Evolutionary conservation across 2,329 filamentous ascomycete genomes (phyloP), one percentile per base, ranked within the genome.

Genomic region (Bertia moriformis): DNA sequence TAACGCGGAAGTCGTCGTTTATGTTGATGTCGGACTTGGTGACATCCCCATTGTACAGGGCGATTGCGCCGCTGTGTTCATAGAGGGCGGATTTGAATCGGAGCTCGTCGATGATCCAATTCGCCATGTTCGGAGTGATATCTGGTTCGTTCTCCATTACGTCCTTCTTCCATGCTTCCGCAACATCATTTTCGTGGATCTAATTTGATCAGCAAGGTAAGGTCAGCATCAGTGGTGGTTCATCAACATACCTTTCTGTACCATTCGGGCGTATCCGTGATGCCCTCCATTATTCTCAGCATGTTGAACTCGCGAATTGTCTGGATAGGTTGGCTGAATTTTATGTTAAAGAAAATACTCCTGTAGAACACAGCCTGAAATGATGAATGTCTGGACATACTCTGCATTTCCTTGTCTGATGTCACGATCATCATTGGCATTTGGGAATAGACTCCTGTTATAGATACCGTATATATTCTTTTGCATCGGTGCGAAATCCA

Each of bases 401-500:
- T 35, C 32, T 13, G 15, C 15, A 18, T 35, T 7, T 35, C 32
- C 32, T 12, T 18, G 10, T 35, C 7, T 15, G 12, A 35, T 35
- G 17, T 35, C 32, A 7, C 32, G 32, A 35, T 35, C 32, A 15
- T 35, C 32, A 7, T 10, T 7, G 17, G 12, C 15, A 14, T 7
- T 12, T 17, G 32, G 32, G 15, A 35, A 35, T 15, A 35, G 10
- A 18, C 32, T 35, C 7, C 32, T 7, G 32, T 17, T 35, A 7
- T 35, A 7, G 15, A 35, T 15, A 35, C 32, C 32, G 32, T 35
- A 35, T 7, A 35, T 35, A 15, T 35, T 35, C 32, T 35, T 13
- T 18, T 35, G 10, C 10, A 35, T 35, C 15, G 32, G 32, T 12
- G 15, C 10, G 17, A 10, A 35, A 35, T 35, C 32, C 7, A 35